Conservation (phyloP, 805 yeast genomes). For the Lipomyces lipofer region DNA sequence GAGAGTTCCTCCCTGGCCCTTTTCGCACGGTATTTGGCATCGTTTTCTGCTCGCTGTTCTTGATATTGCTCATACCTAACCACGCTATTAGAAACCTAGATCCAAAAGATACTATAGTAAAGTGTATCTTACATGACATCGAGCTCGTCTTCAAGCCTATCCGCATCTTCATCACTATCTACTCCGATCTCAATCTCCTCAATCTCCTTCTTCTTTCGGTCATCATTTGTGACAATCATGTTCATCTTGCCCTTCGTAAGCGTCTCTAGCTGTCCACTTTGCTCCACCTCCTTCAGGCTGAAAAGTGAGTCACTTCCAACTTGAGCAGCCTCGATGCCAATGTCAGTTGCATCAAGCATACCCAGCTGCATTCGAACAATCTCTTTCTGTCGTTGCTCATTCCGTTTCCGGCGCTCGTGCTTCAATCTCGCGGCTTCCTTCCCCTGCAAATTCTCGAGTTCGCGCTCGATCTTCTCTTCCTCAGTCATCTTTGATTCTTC, state of each 20-base stretch:
- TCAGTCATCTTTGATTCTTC: slow-evolving; percentile 45
- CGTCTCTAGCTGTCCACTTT: slow-evolving; percentile 61
- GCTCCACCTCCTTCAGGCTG: slow-evolving; percentile 80
- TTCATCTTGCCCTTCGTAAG: slow-evolving; percentile 36
- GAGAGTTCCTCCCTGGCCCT: slow-evolving; percentile 50
- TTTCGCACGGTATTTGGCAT: slow-evolving; percentile 55
- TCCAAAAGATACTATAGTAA: too few species aligned
- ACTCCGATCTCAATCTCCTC: slow-evolving; percentile 28
- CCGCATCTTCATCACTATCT: slow-evolving; percentile 42
- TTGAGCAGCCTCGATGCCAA: slow-evolving; percentile 89
- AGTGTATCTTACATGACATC: slow-evolving; percentile 76
- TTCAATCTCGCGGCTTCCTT: slow-evolving; percentile 67
- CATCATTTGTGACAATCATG: slow-evolving; percentile 45
- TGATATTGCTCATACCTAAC: slow-evolving; percentile 52
- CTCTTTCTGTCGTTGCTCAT: slow-evolving; percentile 85
- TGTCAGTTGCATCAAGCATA: slow-evolving; percentile 88
- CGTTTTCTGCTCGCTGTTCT: slow-evolving; percentile 42
- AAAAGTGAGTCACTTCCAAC: slow-evolving; percentile 78
- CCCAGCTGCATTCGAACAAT: slow-evolving; percentile 91
- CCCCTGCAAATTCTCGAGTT: slow-evolving; percentile 69
- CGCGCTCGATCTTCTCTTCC: slow-evolving; percentile 86
- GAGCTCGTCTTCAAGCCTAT: slow-evolving; percentile 70
- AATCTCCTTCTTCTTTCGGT: slow-evolving; percentile 32
- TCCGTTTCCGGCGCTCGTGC: slow-evolving; percentile 78
- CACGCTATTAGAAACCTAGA: background rate